phyloP scores from a whole-genome alignment of 192 early-diverging fungal genomes.

The Dissophora ornata region DNA sequence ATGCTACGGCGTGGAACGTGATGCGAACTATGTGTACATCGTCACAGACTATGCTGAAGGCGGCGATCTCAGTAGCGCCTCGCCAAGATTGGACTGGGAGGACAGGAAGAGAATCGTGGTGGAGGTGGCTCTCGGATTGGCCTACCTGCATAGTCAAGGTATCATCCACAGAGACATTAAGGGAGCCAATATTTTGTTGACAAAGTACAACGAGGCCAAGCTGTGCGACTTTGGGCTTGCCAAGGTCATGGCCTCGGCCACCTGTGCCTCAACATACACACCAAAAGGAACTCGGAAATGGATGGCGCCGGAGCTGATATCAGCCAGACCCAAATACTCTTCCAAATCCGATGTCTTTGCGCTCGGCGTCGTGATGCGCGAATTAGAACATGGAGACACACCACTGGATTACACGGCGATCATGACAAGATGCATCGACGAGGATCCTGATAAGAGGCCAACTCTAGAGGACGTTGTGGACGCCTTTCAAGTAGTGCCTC shows the following conservation, averaged over 20 bases:
- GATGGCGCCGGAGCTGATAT: conserved; percentile 11
- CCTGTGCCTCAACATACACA: neutral
- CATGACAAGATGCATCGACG: neutral
- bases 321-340: conserved; percentile 1
- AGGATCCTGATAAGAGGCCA: conserved; percentile 1
- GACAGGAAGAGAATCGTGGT: conserved; percentile 6
- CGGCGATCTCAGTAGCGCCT: conserved; percentile 4
- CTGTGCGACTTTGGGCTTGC: conserved; percentile 33
- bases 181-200: conserved; percentile 23
- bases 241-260: neutral
- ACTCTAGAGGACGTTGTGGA: neutral
- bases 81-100: conserved; percentile 5
- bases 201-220: conserved; percentile 18
- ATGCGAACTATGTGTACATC: neutral
- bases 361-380: conserved; percentile 26
- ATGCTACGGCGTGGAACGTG: neutral
- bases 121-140: conserved; percentile 29
- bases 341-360: conserved; percentile 28
- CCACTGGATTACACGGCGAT: conserved; percentile 4
- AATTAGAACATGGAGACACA: conserved; percentile 3
- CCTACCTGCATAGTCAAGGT: conserved; percentile 26
- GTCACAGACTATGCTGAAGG: conserved; percentile 22
- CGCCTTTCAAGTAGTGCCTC: neutral
- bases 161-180: conserved; percentile 47
- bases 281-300: neutral